These are phyloP conservation scores for Agaricus sinodeliciosus DNA, from an alignment of 768 basidiomycete species.

Conservation along the genomic window DNA sequence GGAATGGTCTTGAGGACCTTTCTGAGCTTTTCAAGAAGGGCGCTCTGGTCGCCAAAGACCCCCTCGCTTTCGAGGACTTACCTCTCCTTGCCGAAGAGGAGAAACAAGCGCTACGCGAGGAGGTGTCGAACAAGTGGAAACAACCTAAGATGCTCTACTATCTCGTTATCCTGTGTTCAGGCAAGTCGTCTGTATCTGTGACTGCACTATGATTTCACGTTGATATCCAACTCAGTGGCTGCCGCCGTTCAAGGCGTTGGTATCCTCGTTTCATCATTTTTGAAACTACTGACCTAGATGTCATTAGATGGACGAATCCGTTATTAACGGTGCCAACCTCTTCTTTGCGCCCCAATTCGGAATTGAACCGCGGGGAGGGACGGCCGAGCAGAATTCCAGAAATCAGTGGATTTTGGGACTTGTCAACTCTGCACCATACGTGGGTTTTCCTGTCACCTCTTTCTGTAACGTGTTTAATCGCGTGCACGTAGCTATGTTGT, in stretches of 20 bases:
- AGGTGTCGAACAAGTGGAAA: conserved; percentile 44
- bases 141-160: conserved; percentile 37
- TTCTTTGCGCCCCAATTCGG: conserved; percentile 49
- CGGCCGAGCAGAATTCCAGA: conserved; percentile 26
- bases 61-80: conserved; percentile 37
- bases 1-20: conserved; percentile 39
- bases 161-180: conserved; percentile 40
- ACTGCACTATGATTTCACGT: background rate
- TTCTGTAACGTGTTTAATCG: background rate
- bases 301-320: conserved; percentile 58
- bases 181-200: conserved; percentile 2
- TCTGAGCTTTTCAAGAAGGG: conserved; percentile 53
- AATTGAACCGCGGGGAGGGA: conserved; percentile 29
- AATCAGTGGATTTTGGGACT: conserved; percentile 73
- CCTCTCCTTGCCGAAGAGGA: conserved; percentile 32
- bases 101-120: conserved; percentile 32
- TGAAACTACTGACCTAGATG: background rate
- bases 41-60: conserved; percentile 69
- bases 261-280: background rate
- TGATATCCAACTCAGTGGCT: conserved; percentile 44
- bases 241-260: conserved; percentile 62
- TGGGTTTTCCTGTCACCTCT: background rate
- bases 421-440: conserved; percentile 53
- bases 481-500: background rate
- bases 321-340: conserved; percentile 58